phyloP scores from a whole-genome alignment of 495 filamentous ascomycete species.

The Annulohypoxylon bovei region DNA sequence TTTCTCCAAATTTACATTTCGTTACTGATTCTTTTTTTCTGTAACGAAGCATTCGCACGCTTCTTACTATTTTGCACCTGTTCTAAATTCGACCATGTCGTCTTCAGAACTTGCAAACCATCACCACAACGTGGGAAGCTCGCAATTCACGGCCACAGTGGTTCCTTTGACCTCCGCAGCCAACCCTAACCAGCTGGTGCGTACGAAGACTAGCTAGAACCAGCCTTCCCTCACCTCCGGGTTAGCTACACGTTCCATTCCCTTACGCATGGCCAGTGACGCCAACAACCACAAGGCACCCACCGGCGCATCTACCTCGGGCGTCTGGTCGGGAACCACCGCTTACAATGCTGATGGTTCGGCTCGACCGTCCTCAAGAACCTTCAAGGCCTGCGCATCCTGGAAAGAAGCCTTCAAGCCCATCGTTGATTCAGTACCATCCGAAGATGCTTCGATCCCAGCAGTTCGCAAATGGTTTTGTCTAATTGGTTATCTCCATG shows the following conservation, averaged over 20 bases:
- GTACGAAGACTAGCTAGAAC: not conserved
- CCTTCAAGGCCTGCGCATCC: not conserved
- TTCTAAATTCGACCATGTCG: not conserved
- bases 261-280: not conserved
- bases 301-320: not conserved
- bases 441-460: not conserved
- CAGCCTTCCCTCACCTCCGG: not conserved
- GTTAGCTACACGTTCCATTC: not conserved
- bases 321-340: not conserved
- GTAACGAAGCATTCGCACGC: not conserved
- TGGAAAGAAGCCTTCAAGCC: not conserved
- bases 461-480: not conserved
- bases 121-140: not conserved
- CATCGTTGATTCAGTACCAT: conserved; percentile 1
- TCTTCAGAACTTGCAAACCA: not conserved
- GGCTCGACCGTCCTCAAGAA: not conserved
- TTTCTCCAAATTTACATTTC: conserved; percentile 8
- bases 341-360: not conserved
- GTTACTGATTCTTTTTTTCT: not conserved
- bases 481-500: not conserved
- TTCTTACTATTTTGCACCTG: not conserved
- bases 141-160: not conserved
- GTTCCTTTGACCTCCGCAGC: not conserved
- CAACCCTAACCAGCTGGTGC: not conserved
- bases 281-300: not conserved